These are phyloP conservation scores for Mucor velutinosus DNA, from an alignment of 371 early-diverging fungal genomes.

Conservation along the genomic window DNA sequence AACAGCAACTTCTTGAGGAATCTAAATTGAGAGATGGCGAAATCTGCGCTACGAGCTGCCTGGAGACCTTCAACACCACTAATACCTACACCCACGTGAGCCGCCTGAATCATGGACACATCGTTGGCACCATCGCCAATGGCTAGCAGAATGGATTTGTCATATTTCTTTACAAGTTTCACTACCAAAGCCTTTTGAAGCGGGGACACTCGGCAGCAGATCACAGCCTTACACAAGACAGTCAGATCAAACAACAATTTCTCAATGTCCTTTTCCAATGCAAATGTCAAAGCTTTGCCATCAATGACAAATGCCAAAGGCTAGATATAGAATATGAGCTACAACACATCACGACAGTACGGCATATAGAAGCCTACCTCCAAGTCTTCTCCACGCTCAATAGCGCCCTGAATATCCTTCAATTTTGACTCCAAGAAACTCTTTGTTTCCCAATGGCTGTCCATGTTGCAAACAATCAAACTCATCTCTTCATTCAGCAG, in stretches of 20 bases:
- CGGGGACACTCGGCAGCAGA: constrained; percentile 95
- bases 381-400: constrained; percentile 60
- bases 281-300: constrained; percentile 70
- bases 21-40: constrained; percentile 94
- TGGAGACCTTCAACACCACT: constrained; percentile 97
- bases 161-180: constrained; percentile 79
- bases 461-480: constrained; percentile 82
- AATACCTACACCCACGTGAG: constrained; percentile 97
- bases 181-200: constrained; percentile 95
- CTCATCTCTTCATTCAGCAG: constrained; percentile 85
- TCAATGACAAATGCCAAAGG: constrained; percentile 75
- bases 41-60: constrained; percentile 96
- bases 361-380: constrained; percentile 35
- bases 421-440: constrained; percentile 77
- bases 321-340: constrained; percentile 22
- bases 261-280: constrained; percentile 72
- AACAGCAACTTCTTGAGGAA: constrained; percentile 86
- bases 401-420: constrained; percentile 63
- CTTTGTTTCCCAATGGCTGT: constrained; percentile 79
- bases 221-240: constrained; percentile 79
- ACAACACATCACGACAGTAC: not conserved
- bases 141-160: constrained; percentile 78
- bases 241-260: constrained; percentile 77
- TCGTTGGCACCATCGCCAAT: constrained; percentile 99
- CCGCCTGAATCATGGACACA: constrained; percentile 97